Evolutionary conservation across 139 green algal species (phyloP).

Genomic region (Closterium sp.): DNA sequence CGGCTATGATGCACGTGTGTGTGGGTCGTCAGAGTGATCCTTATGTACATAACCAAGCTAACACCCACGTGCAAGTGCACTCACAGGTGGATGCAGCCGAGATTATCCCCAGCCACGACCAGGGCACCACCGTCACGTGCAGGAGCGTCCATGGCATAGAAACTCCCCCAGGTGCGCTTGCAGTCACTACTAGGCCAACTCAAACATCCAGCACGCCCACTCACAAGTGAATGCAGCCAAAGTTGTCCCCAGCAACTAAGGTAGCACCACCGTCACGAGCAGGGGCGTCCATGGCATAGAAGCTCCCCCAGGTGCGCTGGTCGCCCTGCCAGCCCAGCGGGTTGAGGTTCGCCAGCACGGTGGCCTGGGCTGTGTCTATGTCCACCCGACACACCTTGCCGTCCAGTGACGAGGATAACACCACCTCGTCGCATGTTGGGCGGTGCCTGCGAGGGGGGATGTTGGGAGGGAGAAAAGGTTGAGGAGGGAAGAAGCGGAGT

Average conservation of each 20-base stretch:
- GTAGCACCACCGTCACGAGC: no score
- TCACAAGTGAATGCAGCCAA: slow-evolving; percentile 67
- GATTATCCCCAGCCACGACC: slow-evolving; percentile 66
- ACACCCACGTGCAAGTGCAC: no score
- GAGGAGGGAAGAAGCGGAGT: background rate
- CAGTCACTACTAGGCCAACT: no score
- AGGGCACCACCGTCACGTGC: background rate
- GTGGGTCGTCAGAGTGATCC: no score
- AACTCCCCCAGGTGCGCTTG: slow-evolving; percentile 59
- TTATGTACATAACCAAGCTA: no score
- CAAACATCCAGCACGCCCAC: no score
- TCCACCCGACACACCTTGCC: slow-evolving; percentile 75
- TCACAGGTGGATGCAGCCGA: slow-evolving; percentile 63
- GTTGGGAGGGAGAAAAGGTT: background rate
- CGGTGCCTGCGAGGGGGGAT: background rate
- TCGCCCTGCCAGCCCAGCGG: slow-evolving; percentile 57
- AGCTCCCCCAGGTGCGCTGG: slow-evolving; percentile 61
- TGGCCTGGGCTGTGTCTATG: slow-evolving; percentile 64
- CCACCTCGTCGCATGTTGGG: background rate
- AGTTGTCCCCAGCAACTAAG: slow-evolving; percentile 66
- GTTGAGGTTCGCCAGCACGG: slow-evolving; percentile 72
- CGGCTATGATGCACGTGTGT: no score
- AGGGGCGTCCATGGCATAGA: slow-evolving; percentile 50
- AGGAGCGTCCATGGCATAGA: slow-evolving; percentile 62
- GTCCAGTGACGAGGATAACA: slow-evolving; percentile 62